Percentiles rank a stretch among this genome's conserved stretches.
phyloP scores from a whole-genome alignment of 768 basidiomycete genomes.

The Phylloporus scabripes region DNA sequence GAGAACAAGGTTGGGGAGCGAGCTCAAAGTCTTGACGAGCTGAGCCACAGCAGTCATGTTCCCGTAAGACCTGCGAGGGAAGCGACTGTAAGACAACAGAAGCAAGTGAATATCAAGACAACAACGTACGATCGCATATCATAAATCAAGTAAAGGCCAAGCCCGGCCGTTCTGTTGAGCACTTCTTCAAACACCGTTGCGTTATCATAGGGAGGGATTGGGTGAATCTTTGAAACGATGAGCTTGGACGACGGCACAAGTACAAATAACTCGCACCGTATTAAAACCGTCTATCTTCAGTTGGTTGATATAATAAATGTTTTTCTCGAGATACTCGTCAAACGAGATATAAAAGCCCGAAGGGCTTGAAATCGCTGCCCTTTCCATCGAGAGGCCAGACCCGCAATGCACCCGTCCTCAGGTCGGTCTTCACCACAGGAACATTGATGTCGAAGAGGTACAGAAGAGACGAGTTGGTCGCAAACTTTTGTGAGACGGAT shows the following conservation, averaged over 20 bases:
- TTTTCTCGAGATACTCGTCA: conserved; percentile 45
- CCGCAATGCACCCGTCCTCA: conserved; percentile 41
- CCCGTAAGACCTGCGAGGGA: conserved; percentile 44
- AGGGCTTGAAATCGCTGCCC: conserved; percentile 27
- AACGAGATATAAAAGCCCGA: conserved; percentile 69
- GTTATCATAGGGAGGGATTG: conserved; percentile 62
- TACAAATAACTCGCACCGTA: conserved; percentile 10
- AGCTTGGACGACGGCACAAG: conserved; percentile 8
- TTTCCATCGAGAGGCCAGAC: conserved; percentile 29
- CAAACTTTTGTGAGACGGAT: conserved; percentile 27
- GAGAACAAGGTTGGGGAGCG: conserved; percentile 58
- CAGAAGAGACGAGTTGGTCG: conserved; percentile 29
- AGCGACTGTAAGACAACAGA: neutral
- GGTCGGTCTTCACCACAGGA: conserved; percentile 45
- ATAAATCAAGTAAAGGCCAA: conserved; percentile 60
- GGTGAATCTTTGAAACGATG: conserved; percentile 52
- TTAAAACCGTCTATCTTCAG: conserved; percentile 52
- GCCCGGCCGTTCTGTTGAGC: conserved; percentile 12
- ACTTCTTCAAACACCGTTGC: conserved; percentile 33
- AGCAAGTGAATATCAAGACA: neutral
- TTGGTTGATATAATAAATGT: conserved; percentile 48
- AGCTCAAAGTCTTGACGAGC: conserved; percentile 60
- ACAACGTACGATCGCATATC: conserved; percentile 59
- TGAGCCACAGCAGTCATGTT: conserved; percentile 54
- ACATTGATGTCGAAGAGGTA: conserved; percentile 37